Base-by-base conservation (phyloP, 2,329 filamentous ascomycete genomes). In the Alternaria brassicae region DNA sequence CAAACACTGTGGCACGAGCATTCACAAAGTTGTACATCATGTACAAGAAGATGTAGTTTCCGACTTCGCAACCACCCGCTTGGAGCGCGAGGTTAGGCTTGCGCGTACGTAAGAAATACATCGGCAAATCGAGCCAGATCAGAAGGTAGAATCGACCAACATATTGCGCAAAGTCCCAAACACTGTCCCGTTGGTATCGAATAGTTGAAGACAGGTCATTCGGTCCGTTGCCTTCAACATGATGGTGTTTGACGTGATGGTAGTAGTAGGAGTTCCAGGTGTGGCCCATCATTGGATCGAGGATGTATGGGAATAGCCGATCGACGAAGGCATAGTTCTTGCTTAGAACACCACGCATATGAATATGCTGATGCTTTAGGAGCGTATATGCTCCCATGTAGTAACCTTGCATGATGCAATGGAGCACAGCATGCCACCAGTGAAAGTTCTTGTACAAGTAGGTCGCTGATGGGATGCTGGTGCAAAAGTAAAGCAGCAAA, bases 231-330 rank as follows among this genome's bases (percentile, higher is more conserved):
- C 87, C 89, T 78, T 93, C 91, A 55, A 93, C 88, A 66, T 94
- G 91, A 72, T 94, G 91, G 72, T 93, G 90, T 81, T 94, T 94
- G 72, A 93, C 90, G 70, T 94, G 91, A 72, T 94, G 91, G 72
- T 92, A 93, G 74, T 85, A 94, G 79, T 94, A 94, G 2, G 88
- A 89, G 78, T 94, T 92, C 90, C 90, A 93, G 0, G 91, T 93
- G 71, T 94, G 91, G 10, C 91, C 91, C 85, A 92, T 90, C 56
- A 94, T 78, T 0, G 91, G 91, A 66, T 93, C 89, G 10, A 87
- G 81, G 39, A 93, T 76, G 72, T 92, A 94, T 0, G 91, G 91
- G 67, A 93, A 93, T 2, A 83, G 52, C 6, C 77, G 72, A 70
- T 94, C 91, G 58, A 93, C 76, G 28, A 83, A 70, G 32, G 79